Percentiles rank a stretch among this genome's conserved stretches.
Conservation (phyloP, 1,284 basidiomycete species). For the Tylopilus sp. region DNA sequence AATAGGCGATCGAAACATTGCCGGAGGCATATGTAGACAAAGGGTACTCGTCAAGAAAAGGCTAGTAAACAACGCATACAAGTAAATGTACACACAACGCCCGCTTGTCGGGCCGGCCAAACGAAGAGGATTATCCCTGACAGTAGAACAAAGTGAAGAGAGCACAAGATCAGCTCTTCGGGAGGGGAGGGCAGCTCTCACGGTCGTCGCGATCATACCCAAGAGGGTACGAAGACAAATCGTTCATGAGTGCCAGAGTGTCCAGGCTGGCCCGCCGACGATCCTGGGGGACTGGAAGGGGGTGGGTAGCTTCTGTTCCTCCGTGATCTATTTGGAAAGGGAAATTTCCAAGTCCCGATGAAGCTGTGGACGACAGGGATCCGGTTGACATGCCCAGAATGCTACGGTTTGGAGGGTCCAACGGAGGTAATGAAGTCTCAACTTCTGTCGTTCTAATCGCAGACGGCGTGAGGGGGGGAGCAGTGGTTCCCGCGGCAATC, state of each 20-base stretch:
- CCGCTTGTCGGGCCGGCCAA: conserved; percentile 28
- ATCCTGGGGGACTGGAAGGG: conserved; percentile 29
- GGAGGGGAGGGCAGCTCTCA: conserved; percentile 30
- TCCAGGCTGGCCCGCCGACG: conserved; percentile 75
- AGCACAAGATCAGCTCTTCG: conserved; percentile 23
- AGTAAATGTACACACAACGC: conserved; percentile 26
- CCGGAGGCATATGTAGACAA: conserved; percentile 4
- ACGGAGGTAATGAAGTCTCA: conserved; percentile 38
- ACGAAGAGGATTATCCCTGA: conserved; percentile 13
- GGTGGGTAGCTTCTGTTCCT: conserved; percentile 22
- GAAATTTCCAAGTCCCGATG: conserved; percentile 72
- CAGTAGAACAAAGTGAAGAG: conserved; percentile 5
- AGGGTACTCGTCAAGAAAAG: conserved; percentile 13
- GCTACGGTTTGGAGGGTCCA: conserved; percentile 49
- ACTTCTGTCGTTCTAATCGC: conserved; percentile 12
- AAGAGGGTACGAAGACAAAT: conserved; percentile 74
- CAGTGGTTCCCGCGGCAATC: conserved; percentile 15
- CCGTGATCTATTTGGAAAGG: conserved; percentile 78
- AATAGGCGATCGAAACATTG: conserved; percentile 7
- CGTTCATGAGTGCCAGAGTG: conserved; percentile 74
- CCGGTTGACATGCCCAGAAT: conserved; percentile 64
- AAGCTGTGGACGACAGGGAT: conserved; percentile 67
- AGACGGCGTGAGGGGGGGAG: conserved; percentile 10
- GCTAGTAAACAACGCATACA: conserved; percentile 25
- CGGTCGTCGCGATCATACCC: conserved; percentile 58